Evolutionary conservation across 2,329 filamentous ascomycete species (phyloP), one percentile per base, ranked within the genome.

Genomic region (Penicillium aurantiogriseum): DNA sequence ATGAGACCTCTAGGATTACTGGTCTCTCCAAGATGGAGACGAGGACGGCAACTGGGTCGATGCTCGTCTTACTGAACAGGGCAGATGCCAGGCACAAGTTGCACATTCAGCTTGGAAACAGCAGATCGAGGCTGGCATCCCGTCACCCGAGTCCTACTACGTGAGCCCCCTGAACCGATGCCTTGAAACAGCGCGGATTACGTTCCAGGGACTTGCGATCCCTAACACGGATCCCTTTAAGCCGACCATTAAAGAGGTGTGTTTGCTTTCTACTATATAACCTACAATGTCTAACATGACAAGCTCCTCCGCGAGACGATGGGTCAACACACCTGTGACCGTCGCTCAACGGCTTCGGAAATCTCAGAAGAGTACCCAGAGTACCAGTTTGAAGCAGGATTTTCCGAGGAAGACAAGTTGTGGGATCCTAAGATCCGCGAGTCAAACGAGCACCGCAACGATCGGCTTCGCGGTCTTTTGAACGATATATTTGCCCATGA

Each of bases 241-340:
- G n/a, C 84, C 84, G 0, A 66, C 77, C 0, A 71, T 87, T 59
- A 86, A 86, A 67, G 85, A 87, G 65, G 77, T 80, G 64, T 42
- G 49, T 43, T 21, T 15, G 8, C 10, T 39, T 27, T 8, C 17
- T 15, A n/a, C 6, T 27, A 8, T 4, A 11, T 2, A 17, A 13
- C 19, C 6, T 33, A 11, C 29, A 21, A 17, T 51, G 5, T 27
- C n/a, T 55, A 27, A 57, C 23, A 4, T 1, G 7, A 23, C 5
- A 52, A 77, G 75, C 71, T 81, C 38, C 75, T 87, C 39, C 77
- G 85, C 13, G 85, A 88, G 71, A 81, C 81, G 0, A 78, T 86
- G 52, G 83, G 83, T 19, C 77, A 83, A 29, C 85, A 87, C 68
- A 87, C 85, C 0, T 88, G 85, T 67, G 83, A 87, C 69, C 78